A percentile compares a stretch with the other conserved stretches of the same genome.
These are phyloP conservation scores for Fusarium redolens DNA, from an alignment of 2,329 filamentous ascomycete genomes.

Conservation along the genomic window DNA sequence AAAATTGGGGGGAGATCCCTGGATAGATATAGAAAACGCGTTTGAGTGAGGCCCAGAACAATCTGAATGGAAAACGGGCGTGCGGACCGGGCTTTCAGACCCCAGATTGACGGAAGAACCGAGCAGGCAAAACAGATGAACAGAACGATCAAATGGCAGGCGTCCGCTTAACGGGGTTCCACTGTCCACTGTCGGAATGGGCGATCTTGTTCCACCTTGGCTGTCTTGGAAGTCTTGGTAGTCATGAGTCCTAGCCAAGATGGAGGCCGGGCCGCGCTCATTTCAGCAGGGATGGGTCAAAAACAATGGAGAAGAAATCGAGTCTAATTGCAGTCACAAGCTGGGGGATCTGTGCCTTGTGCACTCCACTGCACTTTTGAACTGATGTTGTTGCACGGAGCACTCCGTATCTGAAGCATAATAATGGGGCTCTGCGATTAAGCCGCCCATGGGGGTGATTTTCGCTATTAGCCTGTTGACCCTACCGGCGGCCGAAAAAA, in stretches of 20 bases:
- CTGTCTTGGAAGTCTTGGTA: constrained; percentile 30
- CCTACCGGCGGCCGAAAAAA: not conserved
- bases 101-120: constrained; percentile 18
- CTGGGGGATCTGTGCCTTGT: constrained; percentile 9
- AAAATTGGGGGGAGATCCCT: not conserved
- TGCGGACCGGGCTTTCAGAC: constrained; percentile 19
- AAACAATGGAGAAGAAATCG: not conserved
- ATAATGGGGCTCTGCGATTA: constrained; percentile 18
- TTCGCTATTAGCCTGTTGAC: constrained; percentile 21
- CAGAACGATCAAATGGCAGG: constrained; percentile 4
- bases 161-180: not conserved
- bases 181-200: constrained; percentile 18
- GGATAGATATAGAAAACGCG: constrained; percentile 22
- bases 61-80: constrained; percentile 5
- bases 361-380: not conserved
- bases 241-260: constrained; percentile 19
- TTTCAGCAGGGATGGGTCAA: constrained; percentile 1
- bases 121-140: constrained; percentile 14
- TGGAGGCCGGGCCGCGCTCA: constrained; percentile 8
- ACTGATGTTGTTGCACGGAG: constrained; percentile 19
- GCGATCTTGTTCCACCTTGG: constrained; percentile 29
- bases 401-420: not conserved
- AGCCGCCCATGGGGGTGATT: not conserved
- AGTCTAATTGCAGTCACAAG: constrained; percentile 9
- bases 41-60: constrained; percentile 6